Base-by-base conservation (phyloP, 1,284 basidiomycete genomes). In the Fomitopsis pinicola region DNA sequence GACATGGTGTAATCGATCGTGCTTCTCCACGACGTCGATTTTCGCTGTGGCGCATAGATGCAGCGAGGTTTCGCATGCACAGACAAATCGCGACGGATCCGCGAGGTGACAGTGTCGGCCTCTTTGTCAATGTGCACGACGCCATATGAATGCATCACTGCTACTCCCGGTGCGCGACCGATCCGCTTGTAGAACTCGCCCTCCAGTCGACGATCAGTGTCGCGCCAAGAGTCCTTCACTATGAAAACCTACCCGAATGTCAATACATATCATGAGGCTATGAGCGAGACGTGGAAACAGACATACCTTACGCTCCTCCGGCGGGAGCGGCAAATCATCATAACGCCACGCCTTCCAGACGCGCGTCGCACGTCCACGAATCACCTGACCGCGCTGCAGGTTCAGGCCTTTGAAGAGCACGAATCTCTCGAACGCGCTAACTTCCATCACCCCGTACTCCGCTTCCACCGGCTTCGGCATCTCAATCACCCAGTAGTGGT, bases 281-380 rank as follows among this genome's bases (percentile, higher is more conserved):
- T 19, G 22, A 3, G 19, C 30, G 22, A 6, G 2, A 26, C 45
- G 30, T 8, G 8, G 30, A 46, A 12, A 26, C 19, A 10, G 30
- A 48, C 59, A n/a, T 19, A 62, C 61, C 35, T 42, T 19, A 22
- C 61, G 58, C 38, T 58, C 26, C 12, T n/a, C 14, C 14, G 22
- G 35, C 5, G 55, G 55, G 12, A 61, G 55, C 10, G 19, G 7
- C 59, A 63, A 52, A 10, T 63, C 62, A 17, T 45, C 55, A 36
- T 17, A 28, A n/a, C 38, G 36, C 62, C 62, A 63, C 28, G 62
- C 62, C 26, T 57, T 59, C 62, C 62, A 63, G 17, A 59, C 17
- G 9, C 62, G 55, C 33, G 60, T 61, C 14, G 50, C 59, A 10
- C 62, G 59, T 5, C 59, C 62, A 30, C 28, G 45, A 26, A 63